Conservation (phyloP, 2,329 filamentous ascomycete species). For the Arthrobotrys musiformis region DNA sequence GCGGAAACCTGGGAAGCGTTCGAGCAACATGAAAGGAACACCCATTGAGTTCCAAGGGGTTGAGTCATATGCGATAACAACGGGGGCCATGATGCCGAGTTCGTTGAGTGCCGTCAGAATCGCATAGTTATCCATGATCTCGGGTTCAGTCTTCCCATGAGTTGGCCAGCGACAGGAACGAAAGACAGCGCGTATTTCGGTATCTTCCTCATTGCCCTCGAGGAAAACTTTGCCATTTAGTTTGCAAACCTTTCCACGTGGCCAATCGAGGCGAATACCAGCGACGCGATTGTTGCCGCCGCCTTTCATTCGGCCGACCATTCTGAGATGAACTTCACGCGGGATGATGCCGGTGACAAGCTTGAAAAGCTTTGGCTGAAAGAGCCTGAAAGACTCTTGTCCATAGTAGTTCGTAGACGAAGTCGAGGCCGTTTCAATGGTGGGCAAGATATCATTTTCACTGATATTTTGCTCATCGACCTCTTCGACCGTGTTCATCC, state of each 20-base stretch:
- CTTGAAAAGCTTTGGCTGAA: slow-evolving; percentile 48
- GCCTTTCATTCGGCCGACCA: slow-evolving; percentile 47
- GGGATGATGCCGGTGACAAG: slow-evolving; percentile 41
- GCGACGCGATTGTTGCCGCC: slow-evolving; percentile 51
- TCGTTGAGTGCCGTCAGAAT: slow-evolving; percentile 20
- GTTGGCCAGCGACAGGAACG: slow-evolving; percentile 31
- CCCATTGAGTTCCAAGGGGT: slow-evolving; percentile 32
- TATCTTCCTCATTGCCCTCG: slow-evolving; percentile 9
- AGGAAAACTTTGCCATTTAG: slow-evolving; percentile 27
- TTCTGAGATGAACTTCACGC: slow-evolving; percentile 12
- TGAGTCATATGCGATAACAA: slow-evolving; percentile 41
- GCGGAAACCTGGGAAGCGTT: slow-evolving; percentile 36
- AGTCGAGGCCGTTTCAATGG: slow-evolving; percentile 34
- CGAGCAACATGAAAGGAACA: slow-evolving; percentile 52
- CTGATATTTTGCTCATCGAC: slow-evolving; percentile 17
- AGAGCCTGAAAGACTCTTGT: slow-evolving; percentile 42
- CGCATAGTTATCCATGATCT: slow-evolving; percentile 37
- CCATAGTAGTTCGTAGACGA: slow-evolving; percentile 48
- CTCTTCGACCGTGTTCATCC: slow-evolving; percentile 27
- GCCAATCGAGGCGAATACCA: slow-evolving; percentile 43
- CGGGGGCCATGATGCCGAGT: slow-evolving; percentile 19
- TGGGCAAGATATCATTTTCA: slow-evolving; percentile 27
- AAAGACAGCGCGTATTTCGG: slow-evolving; percentile 42
- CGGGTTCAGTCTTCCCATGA: slow-evolving; percentile 6
- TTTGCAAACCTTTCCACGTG: slow-evolving; percentile 23